phyloP scores from a whole-genome alignment of 257 asterid genomes.

The Mitragyna speciosa region DNA sequence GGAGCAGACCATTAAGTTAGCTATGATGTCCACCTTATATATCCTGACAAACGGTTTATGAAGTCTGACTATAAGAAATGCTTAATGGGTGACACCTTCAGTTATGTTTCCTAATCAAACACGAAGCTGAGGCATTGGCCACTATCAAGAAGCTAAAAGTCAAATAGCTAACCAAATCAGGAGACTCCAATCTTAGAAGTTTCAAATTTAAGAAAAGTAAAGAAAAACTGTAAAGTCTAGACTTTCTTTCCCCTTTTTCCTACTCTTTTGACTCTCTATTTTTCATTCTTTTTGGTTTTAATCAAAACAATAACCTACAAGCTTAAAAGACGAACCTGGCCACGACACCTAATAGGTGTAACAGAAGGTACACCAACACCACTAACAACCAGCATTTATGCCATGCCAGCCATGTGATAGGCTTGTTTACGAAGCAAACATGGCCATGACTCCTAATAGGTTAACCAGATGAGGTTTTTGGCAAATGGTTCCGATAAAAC shows the following conservation, averaged over 20 bases:
- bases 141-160: not conserved
- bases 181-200: not conserved
- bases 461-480: not conserved
- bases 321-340: not conserved
- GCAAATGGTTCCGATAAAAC: not conserved
- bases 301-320: not conserved
- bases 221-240: not conserved
- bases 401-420: not conserved
- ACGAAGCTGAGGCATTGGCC: not conserved
- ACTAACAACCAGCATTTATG: not conserved
- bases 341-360: no score
- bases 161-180: not conserved
- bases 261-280: not conserved
- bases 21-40: not conserved
- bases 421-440: not conserved
- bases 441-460: not conserved
- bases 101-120: not conserved
- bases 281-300: not conserved
- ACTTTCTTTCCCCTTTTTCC: not conserved
- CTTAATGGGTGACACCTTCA: not conserved
- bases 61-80: not conserved
- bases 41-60: not conserved
- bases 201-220: not conserved
- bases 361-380: not conserved
- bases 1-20: not conserved